phyloP scores from a whole-genome alignment of 768 basidiomycete species.

The Hericium coralloides region DNA sequence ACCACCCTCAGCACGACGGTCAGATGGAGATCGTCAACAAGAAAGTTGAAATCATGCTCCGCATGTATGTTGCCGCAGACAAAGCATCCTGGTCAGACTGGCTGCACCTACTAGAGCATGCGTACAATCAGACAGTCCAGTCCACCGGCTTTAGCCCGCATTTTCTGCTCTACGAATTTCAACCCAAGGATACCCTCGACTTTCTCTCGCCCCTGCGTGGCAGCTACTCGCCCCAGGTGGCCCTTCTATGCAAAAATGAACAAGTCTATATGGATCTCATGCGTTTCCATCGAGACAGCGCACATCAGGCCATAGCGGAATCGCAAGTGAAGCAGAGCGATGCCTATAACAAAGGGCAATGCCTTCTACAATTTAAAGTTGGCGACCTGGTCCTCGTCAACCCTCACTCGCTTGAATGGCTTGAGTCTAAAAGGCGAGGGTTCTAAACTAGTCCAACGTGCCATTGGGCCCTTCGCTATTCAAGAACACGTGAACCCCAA shows the following conservation, averaged over 20 bases:
- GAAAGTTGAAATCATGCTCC: slow-evolving; percentile 1
- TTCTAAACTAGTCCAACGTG: slow-evolving; percentile 14
- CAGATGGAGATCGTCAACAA: slow-evolving; percentile 3
- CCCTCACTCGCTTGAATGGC: slow-evolving; percentile 14
- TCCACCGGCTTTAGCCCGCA: too few relatives aligned
- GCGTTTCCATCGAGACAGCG: slow-evolving; percentile 3
- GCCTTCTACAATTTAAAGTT: slow-evolving; percentile 9
- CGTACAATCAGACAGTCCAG: slow-evolving; percentile 8
- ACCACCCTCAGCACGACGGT: neutral
- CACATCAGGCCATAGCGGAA: slow-evolving; percentile 7
- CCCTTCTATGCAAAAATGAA: neutral
- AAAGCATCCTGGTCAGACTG: neutral
- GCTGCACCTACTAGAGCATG: neutral
- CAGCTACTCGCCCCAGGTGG: neutral
- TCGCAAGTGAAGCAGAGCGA: slow-evolving; percentile 9
- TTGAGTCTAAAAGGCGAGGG: slow-evolving; percentile 15
- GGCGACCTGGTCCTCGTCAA: slow-evolving; percentile 18
- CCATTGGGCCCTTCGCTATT: slow-evolving; percentile 18
- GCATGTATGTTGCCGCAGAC: neutral
- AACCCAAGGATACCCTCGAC: neutral
- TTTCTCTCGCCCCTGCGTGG: too few relatives aligned
- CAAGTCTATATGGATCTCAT: neutral
- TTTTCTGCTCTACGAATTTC: too few relatives aligned
- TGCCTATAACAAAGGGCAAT: slow-evolving; percentile 11
- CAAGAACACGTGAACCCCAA: slow-evolving; percentile 16